Base-by-base conservation (phyloP, 176 grass and related monocot genomes). In the Eragrostis curvula region DNA sequence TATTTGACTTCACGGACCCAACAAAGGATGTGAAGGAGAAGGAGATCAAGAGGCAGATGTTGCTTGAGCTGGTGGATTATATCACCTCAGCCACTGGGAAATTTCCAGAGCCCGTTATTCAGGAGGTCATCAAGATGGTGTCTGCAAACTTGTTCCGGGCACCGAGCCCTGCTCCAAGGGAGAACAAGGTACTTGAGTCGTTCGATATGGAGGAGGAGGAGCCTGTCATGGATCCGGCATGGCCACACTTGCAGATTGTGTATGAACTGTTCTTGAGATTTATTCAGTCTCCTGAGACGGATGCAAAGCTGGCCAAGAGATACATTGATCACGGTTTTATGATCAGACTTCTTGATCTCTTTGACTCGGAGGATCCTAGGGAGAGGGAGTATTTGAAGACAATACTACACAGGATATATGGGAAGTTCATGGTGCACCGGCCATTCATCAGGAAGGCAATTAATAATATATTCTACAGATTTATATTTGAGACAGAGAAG, bases 381-480 rank as follows among this genome's bases (percentile, higher is more conserved):
- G 91, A 93, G 43, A 87, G 91, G 82, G 91, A 93, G 62, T 90
- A 90, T 42, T 59, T 93, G 74, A 93, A 90, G 85, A 90, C 82
- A 12, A 90, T 90, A 79, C 91, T 93, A 83, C 91, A 93, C 81
- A 86, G 91, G 50, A 85, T 93, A 73, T 93, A 93, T 83, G 91
- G 88, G n/a, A 93, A 90, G 66, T 93, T 93, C 66, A 93, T 90
- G 91, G 91, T 93, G 52, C 85, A 93, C 61, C 88, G 91, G 3
- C 91, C 91, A 17, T 93, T 85, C 78, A 93, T 93, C 74, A 82
- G 91, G 82, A 90, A 93, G 70, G 63, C 82, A 3, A 88, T 93
- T 24, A 90, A 90, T 56, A 93, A 90, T 64, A 90, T 93, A 20
- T 93, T 93, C 74, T 93, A 93, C 50, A 76, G 79, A 42, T 90